Evolutionary conservation across 23 red algal species (phyloP).

Genomic region (Cyanidiococcus yangmingshanensis): DNA sequence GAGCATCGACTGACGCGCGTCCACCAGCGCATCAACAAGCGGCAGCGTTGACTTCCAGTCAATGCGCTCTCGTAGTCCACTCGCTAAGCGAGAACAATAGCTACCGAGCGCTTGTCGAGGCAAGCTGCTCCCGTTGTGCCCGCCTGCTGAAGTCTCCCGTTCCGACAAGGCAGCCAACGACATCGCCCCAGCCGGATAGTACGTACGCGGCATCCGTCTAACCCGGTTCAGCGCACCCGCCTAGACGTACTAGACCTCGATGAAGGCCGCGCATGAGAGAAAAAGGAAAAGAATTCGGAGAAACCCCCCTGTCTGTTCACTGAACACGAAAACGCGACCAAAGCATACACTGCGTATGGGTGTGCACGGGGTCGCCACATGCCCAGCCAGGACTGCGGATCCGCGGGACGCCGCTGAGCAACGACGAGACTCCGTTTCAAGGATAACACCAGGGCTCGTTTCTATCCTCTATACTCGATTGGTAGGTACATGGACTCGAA

Average conservation of each 20-base stretch:
- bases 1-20: neutral
- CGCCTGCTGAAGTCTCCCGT: neutral
- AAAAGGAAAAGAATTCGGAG: too few species aligned
- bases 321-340: too few species aligned
- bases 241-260: neutral
- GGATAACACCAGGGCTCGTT: too few species aligned
- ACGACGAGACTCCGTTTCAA: too few species aligned
- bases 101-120: neutral
- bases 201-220: neutral
- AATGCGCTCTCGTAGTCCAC: neutral
- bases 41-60: neutral
- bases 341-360: too few species aligned
- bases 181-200: neutral
- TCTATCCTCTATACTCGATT: too few species aligned
- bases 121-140: neutral
- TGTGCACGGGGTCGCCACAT: too few species aligned
- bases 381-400: too few species aligned
- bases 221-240: neutral
- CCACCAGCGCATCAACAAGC: slow-evolving; percentile 1
- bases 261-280: neutral
- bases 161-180: neutral
- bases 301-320: too few species aligned
- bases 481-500: too few species aligned
- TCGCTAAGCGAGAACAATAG: neutral
- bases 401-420: too few species aligned